phyloP scores from a whole-genome alignment of 106 monocot species.

The Narthecium ossifragum region DNA sequence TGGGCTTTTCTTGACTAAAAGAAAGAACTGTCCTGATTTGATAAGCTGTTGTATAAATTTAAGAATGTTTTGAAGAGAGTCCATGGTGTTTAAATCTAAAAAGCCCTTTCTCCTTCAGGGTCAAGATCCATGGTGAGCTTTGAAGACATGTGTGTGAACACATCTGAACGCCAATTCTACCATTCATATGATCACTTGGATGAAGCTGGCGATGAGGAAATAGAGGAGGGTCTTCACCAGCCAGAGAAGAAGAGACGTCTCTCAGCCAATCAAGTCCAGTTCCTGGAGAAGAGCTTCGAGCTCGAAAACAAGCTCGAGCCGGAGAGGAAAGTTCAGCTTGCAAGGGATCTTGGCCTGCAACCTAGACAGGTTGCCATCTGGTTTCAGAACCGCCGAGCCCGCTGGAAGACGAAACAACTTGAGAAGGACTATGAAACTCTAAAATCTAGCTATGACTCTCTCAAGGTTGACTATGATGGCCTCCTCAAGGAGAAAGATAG shows the following conservation, averaged over 20 bases:
- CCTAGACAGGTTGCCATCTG: conserved; percentile 68
- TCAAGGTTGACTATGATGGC: conserved; percentile 39
- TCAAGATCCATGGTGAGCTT: conserved; percentile 49
- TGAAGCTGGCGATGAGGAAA: conserved; percentile 22
- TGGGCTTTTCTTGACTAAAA: background rate
- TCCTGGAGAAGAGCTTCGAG: conserved; percentile 59
- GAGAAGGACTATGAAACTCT: conserved; percentile 56
- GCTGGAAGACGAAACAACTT: conserved; percentile 73
- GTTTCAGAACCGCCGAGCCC: conserved; percentile 73
- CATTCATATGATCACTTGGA: conserved; percentile 15
- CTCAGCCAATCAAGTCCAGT: conserved; percentile 33
- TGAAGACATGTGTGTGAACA: conserved; percentile 15
- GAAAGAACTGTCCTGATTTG: too few species aligned
- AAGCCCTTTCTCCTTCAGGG: conserved; percentile 16
- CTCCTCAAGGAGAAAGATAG: conserved; percentile 49
- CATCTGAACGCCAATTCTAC: conserved; percentile 13
- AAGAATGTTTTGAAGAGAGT: background rate
- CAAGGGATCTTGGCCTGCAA: conserved; percentile 50
- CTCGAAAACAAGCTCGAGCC: conserved; percentile 64
- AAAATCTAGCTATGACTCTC: conserved; percentile 30
- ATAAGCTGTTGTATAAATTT: background rate
- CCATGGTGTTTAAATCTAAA: background rate
- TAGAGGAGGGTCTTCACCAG: conserved; percentile 29
- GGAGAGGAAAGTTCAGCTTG: conserved; percentile 55
- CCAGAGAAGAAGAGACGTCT: conserved; percentile 61